Percentiles rank a stretch among this genome's conserved stretches.
These are phyloP conservation scores for Rhododendron ovatum DNA, from an alignment of 148 eudicot species.

Conservation along the genomic window DNA sequence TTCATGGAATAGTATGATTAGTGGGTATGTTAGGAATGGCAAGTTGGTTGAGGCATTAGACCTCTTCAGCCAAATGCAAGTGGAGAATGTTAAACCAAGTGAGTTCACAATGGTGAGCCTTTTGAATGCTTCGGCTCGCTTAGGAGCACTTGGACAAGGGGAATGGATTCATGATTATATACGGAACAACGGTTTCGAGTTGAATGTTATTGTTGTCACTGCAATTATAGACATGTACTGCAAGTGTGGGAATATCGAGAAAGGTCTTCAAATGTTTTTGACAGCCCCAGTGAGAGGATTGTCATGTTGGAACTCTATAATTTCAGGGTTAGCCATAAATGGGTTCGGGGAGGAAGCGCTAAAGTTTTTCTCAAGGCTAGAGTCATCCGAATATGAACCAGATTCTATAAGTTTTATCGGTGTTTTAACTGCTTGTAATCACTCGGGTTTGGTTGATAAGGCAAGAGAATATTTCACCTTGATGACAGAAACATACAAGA, in stretches of 20 bases:
- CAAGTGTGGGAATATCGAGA: slow-evolving; percentile 47
- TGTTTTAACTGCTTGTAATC: slow-evolving; percentile 43
- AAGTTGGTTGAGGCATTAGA: slow-evolving; percentile 34
- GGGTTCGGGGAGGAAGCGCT: slow-evolving; percentile 42
- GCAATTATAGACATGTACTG: slow-evolving; percentile 53
- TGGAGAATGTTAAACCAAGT: slow-evolving; percentile 27
- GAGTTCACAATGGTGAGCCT: slow-evolving; percentile 58
- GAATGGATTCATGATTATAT: slow-evolving; percentile 42
- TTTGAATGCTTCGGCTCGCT: slow-evolving; percentile 48
- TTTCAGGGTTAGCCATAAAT: slow-evolving; percentile 51
- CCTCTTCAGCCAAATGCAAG: slow-evolving; percentile 37
- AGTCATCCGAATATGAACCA: slow-evolving; percentile 28
- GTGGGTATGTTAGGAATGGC: slow-evolving; percentile 51
- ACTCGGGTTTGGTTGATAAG: slow-evolving; percentile 36
- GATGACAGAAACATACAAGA: slow-evolving; percentile 31
- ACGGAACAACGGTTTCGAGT: slow-evolving; percentile 23
- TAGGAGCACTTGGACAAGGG: slow-evolving; percentile 48
- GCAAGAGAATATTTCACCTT: slow-evolving; percentile 36
- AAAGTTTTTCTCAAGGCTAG: slow-evolving; percentile 36
- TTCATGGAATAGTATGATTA: slow-evolving; percentile 60
- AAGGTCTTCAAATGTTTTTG: slow-evolving; percentile 33
- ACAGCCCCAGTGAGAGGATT: slow-evolving; percentile 25
- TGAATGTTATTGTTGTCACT: slow-evolving; percentile 41
- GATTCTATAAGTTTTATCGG: slow-evolving; percentile 51
- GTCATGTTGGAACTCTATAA: slow-evolving; percentile 61